Base-by-base conservation (phyloP, 139 green algal species). In the Pedinophyceae sp. region DNA sequence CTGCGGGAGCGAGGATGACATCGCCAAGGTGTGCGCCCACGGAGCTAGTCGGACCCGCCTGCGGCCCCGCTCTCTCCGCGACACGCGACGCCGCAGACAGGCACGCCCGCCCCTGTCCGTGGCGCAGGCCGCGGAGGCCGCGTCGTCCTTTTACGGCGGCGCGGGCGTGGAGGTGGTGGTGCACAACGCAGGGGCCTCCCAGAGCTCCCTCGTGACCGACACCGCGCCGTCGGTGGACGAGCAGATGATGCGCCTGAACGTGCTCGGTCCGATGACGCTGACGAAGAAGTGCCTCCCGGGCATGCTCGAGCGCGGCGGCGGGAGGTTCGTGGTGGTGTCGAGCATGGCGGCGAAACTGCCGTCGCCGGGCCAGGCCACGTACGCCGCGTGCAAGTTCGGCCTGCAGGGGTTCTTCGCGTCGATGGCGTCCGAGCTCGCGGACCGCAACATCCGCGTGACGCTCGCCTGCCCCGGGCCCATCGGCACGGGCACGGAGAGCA, bases 241-340 rank as follows among this genome's bases (percentile, higher is more conserved):
- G 15, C 47, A 52, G 30, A 50, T 62, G 47, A 56, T 62, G 25
- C n/a, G 55, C 29, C 38, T 62, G 22, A 62, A 62, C 57, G 13
- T 4, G 1, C 10, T 62, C 28, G 26, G 47, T 15, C 20, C 57
- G 28, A 62, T 62, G 24, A 7, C 25, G 29, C 18, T 62, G n/a
- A 57, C 48, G 26, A 62, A 62, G 27, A 30, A 38, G 27, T n/a
- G 48, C 19, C 28, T 50, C 2, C 41, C 28, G 27, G 23, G 29
- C 28, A 62, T 62, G 57, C 30, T 56, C 17, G 54, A 46, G 25
- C 22, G 6, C 20, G 55, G 39, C 38, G 25, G 26, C 13, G 47
- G 57, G 2, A n/a, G 10, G 17, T 46, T 62, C 27, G 26, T 17
- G 38, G 54, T 52, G 16, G 41, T 60, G 15, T 30, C 38, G 4